These are phyloP conservation scores for Candida piceae DNA, from an alignment of 805 yeast species.

Conservation along the genomic window DNA sequence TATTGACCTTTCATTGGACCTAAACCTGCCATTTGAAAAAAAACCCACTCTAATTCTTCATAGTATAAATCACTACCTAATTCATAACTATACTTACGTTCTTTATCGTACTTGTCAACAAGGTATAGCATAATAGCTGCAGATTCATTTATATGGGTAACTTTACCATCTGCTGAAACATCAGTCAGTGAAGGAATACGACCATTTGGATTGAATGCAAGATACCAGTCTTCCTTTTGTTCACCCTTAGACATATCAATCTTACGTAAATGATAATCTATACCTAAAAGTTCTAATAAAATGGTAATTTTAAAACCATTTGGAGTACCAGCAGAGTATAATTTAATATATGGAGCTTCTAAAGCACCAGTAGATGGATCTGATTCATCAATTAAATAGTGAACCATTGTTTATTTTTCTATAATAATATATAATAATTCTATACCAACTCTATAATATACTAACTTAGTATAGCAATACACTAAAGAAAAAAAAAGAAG, in stretches of 20 bases:
- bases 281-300: conserved; percentile 36
- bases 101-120: conserved; percentile 56
- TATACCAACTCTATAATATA: too few species aligned
- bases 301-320: conserved; percentile 41
- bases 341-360: conserved; percentile 38
- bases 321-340: conserved; percentile 40
- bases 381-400: conserved; percentile 26
- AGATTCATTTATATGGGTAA: conserved; percentile 47
- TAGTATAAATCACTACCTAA: conserved; percentile 41
- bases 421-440: too few species aligned
- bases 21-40: conserved; percentile 53
- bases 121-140: conserved; percentile 59
- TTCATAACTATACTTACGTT: conserved; percentile 39
- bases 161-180: conserved; percentile 36
- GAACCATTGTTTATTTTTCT: conserved; percentile 21
- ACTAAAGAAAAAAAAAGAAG: not conserved
- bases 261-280: conserved; percentile 36
- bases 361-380: conserved; percentile 30
- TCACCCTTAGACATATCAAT: conserved; percentile 38
- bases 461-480: not conserved
- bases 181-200: conserved; percentile 52
- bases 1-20: conserved; percentile 66
- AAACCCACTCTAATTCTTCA: conserved; percentile 46
- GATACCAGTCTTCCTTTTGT: conserved; percentile 54
- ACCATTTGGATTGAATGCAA: conserved; percentile 57